Percentiles rank a stretch among this genome's conserved stretches.
phyloP scores from a whole-genome alignment of 2,329 filamentous ascomycete genomes.

The Hymenoscyphus fructigenus region DNA sequence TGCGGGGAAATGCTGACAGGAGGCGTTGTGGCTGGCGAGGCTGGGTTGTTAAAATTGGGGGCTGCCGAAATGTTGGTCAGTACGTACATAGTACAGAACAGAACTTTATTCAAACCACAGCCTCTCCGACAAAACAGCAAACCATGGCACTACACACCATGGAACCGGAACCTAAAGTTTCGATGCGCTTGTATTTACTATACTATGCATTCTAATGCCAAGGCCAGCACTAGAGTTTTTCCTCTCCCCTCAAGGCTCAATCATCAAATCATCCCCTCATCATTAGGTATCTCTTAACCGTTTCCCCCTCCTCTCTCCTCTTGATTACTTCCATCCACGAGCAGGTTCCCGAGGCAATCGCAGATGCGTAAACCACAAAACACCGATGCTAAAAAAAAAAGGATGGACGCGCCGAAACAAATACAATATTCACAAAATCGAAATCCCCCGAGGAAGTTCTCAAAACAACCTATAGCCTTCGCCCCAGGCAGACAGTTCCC shows the following conservation, averaged over 20 bases:
- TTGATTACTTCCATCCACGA: neutral
- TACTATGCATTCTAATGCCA: constrained; percentile 3
- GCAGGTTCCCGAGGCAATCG: constrained; percentile 18
- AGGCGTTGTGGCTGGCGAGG: too few species aligned
- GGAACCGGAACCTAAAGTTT: neutral
- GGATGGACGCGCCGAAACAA: constrained; percentile 29
- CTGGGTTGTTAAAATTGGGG: too few species aligned
- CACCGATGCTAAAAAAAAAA: constrained; percentile 37
- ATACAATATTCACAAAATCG: constrained; percentile 32
- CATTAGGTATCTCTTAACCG: constrained; percentile 2
- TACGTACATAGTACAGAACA: too few species aligned
- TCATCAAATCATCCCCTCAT: constrained; percentile 10
- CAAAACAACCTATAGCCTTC: constrained; percentile 13
- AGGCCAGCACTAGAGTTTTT: neutral
- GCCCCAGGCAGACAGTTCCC: constrained; percentile 8
- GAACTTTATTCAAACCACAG: neutral
- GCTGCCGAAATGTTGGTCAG: too few species aligned
- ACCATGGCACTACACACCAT: neutral
- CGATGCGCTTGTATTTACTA: constrained; percentile 11
- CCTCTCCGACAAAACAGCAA: neutral
- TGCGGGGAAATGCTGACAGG: too few species aligned
- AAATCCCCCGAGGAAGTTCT: neutral
- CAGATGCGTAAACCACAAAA: constrained; percentile 29
- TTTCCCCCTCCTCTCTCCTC: neutral
- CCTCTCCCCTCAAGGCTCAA: neutral